Conservation (phyloP, 2,329 filamentous ascomycete species). For the Colletotrichum cordylinicola region DNA sequence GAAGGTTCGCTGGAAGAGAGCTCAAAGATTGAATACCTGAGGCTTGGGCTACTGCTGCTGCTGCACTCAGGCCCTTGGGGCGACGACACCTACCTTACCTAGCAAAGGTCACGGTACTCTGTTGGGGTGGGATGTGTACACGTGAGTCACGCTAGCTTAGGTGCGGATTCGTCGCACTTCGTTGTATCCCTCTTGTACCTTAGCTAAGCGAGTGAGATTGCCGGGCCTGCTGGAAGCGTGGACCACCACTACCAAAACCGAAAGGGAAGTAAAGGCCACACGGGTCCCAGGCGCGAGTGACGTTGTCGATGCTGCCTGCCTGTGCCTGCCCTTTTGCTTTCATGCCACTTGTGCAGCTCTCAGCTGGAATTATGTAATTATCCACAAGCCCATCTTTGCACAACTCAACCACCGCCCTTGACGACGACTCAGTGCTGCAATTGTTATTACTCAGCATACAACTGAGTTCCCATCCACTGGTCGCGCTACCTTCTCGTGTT, state of each 20-base stretch:
- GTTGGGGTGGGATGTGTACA: neutral
- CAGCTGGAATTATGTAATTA: conserved; percentile 6
- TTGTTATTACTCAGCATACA: neutral
- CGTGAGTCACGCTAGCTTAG: neutral
- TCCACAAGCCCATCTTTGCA: neutral
- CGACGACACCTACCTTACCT: neutral
- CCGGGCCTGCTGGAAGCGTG: conserved; percentile 9
- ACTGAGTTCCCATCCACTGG: neutral
- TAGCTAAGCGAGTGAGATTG: conserved; percentile 14
- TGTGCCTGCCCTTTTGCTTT: neutral
- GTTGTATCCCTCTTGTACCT: conserved; percentile 27
- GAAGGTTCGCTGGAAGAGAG: conserved; percentile 33
- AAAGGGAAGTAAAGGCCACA: neutral
- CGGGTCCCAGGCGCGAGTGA: conserved; percentile 29
- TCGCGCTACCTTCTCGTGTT: neutral
- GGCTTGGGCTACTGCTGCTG: conserved; percentile 12
- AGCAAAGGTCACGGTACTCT: conserved; percentile 10
- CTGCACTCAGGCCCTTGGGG: conserved; percentile 9
- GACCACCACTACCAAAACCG: neutral
- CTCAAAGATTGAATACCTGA: conserved; percentile 30
- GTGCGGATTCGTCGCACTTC: neutral
- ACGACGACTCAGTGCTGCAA: neutral
- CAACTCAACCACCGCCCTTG: neutral
- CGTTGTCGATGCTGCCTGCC: conserved; percentile 41
- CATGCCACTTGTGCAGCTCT: neutral